phyloP scores from a whole-genome alignment of 2,329 filamentous ascomycete genomes.

The Aspergillaceae sp. region DNA sequence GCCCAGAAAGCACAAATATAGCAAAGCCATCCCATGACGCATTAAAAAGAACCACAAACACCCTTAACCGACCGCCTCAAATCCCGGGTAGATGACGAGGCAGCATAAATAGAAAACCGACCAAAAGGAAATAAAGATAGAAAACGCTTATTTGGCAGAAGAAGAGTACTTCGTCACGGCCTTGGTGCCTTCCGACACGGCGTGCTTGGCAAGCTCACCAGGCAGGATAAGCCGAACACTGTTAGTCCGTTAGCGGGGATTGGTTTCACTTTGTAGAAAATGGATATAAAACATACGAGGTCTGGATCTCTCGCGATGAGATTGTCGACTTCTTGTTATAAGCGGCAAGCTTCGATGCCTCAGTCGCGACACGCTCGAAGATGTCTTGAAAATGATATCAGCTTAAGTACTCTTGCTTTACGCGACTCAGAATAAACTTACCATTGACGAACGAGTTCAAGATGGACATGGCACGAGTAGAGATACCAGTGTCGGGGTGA shows the following conservation, averaged over 20 bases:
- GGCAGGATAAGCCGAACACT: slow-evolving; percentile 92
- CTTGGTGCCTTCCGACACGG: slow-evolving; percentile 99
- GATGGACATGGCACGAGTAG: slow-evolving; percentile 99
- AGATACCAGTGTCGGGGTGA: slow-evolving; percentile 99
- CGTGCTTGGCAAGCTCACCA: slow-evolving; percentile 98
- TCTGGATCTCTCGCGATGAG: slow-evolving; percentile 98
- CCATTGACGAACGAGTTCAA: slow-evolving; percentile 99
- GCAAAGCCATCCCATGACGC: slow-evolving; percentile 42
- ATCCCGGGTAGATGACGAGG: slow-evolving; percentile 28
- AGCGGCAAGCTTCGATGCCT: slow-evolving; percentile 96
- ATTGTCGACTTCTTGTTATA: slow-evolving; percentile 99
- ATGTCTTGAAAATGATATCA: slow-evolving; percentile 57
- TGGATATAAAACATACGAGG: slow-evolving; percentile 52
- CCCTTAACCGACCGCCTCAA: slow-evolving; percentile 1
- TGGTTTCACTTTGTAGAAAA: not conserved
- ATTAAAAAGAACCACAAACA: slow-evolving; percentile 34
- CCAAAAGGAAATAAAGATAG: slow-evolving; percentile 42
- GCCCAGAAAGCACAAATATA: slow-evolving; percentile 23
- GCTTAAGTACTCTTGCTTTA: not conserved
- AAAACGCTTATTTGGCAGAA: slow-evolving; percentile 80
- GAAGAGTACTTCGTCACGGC: slow-evolving; percentile 99
- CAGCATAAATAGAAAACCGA: slow-evolving; percentile 24
- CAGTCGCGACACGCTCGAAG: slow-evolving; percentile 97
- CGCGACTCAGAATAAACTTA: slow-evolving; percentile 41
- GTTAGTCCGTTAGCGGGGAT: slow-evolving; percentile 18